phyloP scores from a whole-genome alignment of 352 stramenopile species.

The Phytophthora sp. region DNA sequence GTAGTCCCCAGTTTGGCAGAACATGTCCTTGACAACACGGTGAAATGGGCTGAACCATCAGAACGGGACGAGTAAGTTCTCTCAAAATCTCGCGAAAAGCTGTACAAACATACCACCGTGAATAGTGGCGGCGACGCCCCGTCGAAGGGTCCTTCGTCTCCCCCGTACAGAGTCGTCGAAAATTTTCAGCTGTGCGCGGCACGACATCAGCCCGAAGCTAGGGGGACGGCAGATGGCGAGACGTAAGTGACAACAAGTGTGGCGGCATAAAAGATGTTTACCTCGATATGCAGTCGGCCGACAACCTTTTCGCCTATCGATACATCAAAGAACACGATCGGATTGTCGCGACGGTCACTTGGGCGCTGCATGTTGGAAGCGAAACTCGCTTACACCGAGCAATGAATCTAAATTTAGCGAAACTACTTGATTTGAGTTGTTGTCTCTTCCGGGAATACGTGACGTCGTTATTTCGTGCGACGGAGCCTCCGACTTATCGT shows the following conservation, averaged over 20 bases:
- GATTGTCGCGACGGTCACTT: slow-evolving; percentile 55
- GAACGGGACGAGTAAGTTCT: background rate
- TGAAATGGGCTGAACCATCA: slow-evolving; percentile 77
- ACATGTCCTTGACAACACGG: slow-evolving; percentile 91
- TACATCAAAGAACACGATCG: slow-evolving; percentile 96
- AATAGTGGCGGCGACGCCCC: slow-evolving; percentile 61
- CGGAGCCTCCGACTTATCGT: too few relatives aligned
- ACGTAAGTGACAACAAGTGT: background rate
- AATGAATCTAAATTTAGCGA: slow-evolving; percentile 23
- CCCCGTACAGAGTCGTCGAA: slow-evolving; percentile 95
- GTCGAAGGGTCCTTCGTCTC: slow-evolving; percentile 71
- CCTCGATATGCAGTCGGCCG: slow-evolving; percentile 94
- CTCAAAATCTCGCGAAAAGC: background rate
- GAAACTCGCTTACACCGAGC: too few relatives aligned
- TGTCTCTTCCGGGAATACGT: too few relatives aligned
- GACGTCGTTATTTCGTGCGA: too few relatives aligned
- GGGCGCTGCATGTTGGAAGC: slow-evolving; percentile 13
- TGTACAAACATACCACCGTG: slow-evolving; percentile 44
- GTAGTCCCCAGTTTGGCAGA: slow-evolving; percentile 93
- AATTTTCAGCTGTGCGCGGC: slow-evolving; percentile 96
- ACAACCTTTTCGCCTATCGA: slow-evolving; percentile 85
- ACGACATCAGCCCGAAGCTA: slow-evolving; percentile 94
- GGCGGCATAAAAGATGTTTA: slow-evolving; percentile 5
- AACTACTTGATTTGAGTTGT: too few relatives aligned
- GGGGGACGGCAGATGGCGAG: background rate